phyloP scores from a whole-genome alignment of 2,329 filamentous ascomycete genomes.

The Emericellopsis cladophorae region DNA sequence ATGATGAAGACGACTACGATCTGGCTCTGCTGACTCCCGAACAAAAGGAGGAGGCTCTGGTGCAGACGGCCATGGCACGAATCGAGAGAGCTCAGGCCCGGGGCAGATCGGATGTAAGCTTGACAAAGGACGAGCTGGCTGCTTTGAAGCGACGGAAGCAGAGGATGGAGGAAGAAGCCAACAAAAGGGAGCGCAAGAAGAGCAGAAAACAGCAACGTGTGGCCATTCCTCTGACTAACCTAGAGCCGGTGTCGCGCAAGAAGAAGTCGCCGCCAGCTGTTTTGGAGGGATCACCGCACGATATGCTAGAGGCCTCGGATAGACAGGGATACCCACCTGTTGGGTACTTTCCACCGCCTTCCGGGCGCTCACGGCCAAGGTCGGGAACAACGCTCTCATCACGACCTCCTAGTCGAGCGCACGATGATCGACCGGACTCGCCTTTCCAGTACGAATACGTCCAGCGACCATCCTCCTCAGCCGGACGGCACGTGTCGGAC shows the following conservation, averaged over 20 bases:
- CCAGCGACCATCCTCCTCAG: slow-evolving; percentile 14
- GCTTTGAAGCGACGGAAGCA: slow-evolving; percentile 60
- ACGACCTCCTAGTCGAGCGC: slow-evolving; percentile 17
- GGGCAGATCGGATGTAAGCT: slow-evolving; percentile 66
- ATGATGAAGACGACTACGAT: slow-evolving; percentile 20
- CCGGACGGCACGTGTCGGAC: slow-evolving; percentile 32
- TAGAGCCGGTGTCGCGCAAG: slow-evolving; percentile 29
- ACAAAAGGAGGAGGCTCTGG: slow-evolving; percentile 61
- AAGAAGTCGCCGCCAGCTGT: slow-evolving; percentile 12
- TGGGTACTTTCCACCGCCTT: slow-evolving; percentile 37
- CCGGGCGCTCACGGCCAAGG: slow-evolving; percentile 24
- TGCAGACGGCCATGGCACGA: slow-evolving; percentile 66
- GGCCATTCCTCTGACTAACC: slow-evolving; percentile 38
- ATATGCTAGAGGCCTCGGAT: slow-evolving; percentile 14
- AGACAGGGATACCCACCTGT: slow-evolving; percentile 28
- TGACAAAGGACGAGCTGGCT: slow-evolving; percentile 68
- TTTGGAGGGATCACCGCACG: slow-evolving; percentile 15
- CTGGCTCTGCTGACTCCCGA: slow-evolving; percentile 41
- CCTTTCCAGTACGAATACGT: slow-evolving; percentile 34
- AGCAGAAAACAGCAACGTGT: slow-evolving; percentile 34
- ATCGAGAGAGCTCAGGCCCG: slow-evolving; percentile 67
- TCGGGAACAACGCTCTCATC: slow-evolving; percentile 28
- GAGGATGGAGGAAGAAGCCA: slow-evolving; percentile 37
- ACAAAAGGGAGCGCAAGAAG: slow-evolving; percentile 18
- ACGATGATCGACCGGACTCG: slow-evolving; percentile 22